Percentiles rank a stretch among this genome's conserved stretches.
Evolutionary conservation across 1,284 basidiomycete species (phyloP).

Genomic region (Tilletia horrida): DNA sequence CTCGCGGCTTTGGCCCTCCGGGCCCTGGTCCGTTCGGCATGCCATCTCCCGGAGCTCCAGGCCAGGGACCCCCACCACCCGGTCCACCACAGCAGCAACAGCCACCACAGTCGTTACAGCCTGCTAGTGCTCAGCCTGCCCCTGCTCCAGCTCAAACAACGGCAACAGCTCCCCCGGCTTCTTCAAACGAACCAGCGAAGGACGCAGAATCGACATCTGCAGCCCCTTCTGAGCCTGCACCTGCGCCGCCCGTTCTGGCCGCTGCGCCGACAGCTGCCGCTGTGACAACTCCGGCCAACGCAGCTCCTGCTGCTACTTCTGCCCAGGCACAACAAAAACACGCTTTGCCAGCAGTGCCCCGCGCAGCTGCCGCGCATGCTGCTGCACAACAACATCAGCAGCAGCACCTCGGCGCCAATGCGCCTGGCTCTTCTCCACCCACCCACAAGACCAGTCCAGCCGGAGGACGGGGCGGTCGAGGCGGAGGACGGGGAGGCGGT

Average conservation of each 20-base stretch:
- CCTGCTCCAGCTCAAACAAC: neutral
- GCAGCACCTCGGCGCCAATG: neutral
- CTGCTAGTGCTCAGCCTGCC: neutral
- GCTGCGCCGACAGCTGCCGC: neutral
- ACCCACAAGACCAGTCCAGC: neutral
- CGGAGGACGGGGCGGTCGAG: constrained; percentile 1
- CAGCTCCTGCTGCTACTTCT: neutral
- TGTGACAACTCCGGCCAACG: neutral
- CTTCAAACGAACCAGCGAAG: neutral
- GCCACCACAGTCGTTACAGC: neutral
- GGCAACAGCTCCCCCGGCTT: neutral
- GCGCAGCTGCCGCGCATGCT: constrained; percentile 10
- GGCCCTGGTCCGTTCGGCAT: constrained; percentile 21
- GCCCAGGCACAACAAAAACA: constrained; percentile 9
- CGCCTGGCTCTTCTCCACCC: neutral
- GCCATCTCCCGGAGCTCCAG: neutral
- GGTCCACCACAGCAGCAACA: neutral
- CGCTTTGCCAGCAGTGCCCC: constrained; percentile 10
- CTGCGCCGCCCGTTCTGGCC: neutral
- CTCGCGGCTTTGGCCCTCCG: constrained; percentile 24
- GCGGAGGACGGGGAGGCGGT: neutral
- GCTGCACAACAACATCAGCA: constrained; percentile 1
- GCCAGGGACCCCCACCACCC: neutral
- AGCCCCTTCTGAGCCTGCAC: neutral
- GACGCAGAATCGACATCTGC: neutral